A percentile compares a stretch with the other conserved stretches of the same genome.
phyloP scores from a whole-genome alignment of 116 monocot species.

The Posidonia oceanica region DNA sequence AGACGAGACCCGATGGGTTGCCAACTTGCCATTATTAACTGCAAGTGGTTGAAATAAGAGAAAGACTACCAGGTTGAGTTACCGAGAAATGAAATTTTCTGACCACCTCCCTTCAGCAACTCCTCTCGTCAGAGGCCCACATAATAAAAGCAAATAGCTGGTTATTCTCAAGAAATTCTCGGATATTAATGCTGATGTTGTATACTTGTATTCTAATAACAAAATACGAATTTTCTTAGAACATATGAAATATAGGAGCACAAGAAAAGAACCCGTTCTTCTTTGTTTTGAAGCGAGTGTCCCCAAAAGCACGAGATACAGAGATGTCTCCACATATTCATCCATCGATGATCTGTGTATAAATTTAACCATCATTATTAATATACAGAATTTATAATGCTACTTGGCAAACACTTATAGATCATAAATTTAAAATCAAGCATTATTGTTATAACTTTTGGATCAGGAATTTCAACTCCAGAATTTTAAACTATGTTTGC shows the following conservation, averaged over 20 bases:
- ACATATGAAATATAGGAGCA: constrained; percentile 13
- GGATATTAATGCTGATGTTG: not conserved
- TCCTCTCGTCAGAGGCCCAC: constrained; percentile 71
- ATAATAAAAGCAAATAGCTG: constrained; percentile 13
- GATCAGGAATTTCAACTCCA: too few relatives aligned
- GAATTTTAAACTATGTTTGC: too few relatives aligned
- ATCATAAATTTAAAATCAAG: too few relatives aligned
- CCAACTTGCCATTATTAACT: too few relatives aligned
- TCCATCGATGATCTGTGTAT: constrained; percentile 69
- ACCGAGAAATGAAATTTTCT: constrained; percentile 86
- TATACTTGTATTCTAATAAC: not conserved
- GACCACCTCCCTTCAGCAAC: constrained; percentile 76
- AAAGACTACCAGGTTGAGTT: not conserved
- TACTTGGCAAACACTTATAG: too few relatives aligned
- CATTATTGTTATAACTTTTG: too few relatives aligned
- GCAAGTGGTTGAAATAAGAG: not conserved
- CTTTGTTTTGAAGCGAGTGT: constrained; percentile 69
- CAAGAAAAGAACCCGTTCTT: constrained; percentile 72
- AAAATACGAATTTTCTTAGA: not conserved
- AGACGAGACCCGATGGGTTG: too few relatives aligned
- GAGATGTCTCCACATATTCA: constrained; percentile 94
- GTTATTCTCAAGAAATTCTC: constrained; percentile 5
- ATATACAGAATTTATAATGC: too few relatives aligned
- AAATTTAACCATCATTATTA: not conserved
- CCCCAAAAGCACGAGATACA: constrained; percentile 96